Percentiles rank a stretch among this genome's conserved stretches.
Conservation (phyloP, 768 basidiomycete genomes). For the Mycena pura region DNA sequence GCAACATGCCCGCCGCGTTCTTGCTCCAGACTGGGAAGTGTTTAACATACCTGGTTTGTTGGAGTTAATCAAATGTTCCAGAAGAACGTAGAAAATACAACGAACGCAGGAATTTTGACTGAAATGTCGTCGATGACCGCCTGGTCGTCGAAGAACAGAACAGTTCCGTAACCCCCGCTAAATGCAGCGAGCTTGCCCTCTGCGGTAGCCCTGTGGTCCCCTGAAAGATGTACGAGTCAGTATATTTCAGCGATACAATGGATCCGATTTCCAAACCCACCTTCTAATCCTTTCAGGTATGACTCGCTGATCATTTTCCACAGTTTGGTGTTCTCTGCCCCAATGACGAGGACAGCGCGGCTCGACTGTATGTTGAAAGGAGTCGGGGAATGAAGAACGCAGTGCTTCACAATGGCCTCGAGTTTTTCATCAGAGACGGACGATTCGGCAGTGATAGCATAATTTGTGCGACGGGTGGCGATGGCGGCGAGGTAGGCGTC, state of each 20-base stretch:
- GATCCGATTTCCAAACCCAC: neutral
- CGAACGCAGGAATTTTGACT: constrained; percentile 9
- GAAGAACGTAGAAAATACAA: neutral
- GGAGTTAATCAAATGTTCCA: neutral
- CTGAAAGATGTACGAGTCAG: neutral
- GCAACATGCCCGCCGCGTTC: constrained; percentile 1
- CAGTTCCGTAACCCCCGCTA: constrained; percentile 9
- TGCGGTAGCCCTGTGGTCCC: neutral
- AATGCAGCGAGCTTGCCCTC: neutral
- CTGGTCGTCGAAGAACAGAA: constrained; percentile 21
- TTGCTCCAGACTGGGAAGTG: constrained; percentile 1
- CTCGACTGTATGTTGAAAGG: constrained; percentile 14
- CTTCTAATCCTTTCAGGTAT: constrained; percentile 1
- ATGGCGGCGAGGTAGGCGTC: constrained; percentile 15
- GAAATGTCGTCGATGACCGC: constrained; percentile 8
- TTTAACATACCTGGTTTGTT: neutral
- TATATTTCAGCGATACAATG: neutral
- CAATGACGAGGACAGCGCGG: constrained; percentile 15
- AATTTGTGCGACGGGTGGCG: constrained; percentile 10
- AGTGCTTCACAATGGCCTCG: constrained; percentile 7
- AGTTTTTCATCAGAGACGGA: constrained; percentile 13
- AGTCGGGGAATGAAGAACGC: constrained; percentile 7
- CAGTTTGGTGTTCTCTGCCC: constrained; percentile 16
- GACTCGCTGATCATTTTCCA: constrained; percentile 13
- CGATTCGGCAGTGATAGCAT: constrained; percentile 6